phyloP scores from a whole-genome alignment of 768 basidiomycete species.

The Gloeostereum incarnatum region DNA sequence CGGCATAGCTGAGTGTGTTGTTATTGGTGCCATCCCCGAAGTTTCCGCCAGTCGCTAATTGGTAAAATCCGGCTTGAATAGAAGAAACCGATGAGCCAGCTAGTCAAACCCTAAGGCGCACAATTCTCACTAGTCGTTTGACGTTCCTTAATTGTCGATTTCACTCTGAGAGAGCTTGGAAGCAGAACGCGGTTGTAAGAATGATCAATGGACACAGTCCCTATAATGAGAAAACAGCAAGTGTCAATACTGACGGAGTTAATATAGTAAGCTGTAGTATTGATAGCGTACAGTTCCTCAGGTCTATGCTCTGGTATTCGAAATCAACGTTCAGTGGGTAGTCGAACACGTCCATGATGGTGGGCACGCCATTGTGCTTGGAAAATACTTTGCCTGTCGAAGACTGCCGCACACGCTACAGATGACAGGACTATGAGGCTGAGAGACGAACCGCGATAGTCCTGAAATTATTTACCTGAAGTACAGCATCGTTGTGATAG shows the following conservation, averaged over 20 bases:
- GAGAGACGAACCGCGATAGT: not conserved
- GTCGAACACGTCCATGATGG: constrained; percentile 30
- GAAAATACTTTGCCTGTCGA: constrained; percentile 26
- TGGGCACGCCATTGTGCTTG: constrained; percentile 29
- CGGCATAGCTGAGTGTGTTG: constrained; percentile 57
- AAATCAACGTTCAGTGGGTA: constrained; percentile 39
- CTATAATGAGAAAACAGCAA: constrained; percentile 20
- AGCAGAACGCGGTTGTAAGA: constrained; percentile 51
- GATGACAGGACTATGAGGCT: not conserved
- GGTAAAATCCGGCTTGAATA: constrained; percentile 40
- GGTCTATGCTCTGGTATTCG: constrained; percentile 21
- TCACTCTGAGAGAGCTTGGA: constrained; percentile 50
- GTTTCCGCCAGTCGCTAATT: constrained; percentile 32
- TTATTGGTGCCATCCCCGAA: constrained; percentile 61
- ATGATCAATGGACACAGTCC: constrained; percentile 51
- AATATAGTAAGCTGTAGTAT: constrained; percentile 2
- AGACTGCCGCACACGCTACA: constrained; percentile 30
- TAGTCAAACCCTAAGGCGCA: not conserved
- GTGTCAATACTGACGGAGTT: not conserved
- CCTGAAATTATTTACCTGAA: constrained; percentile 23
- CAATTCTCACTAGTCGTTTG: constrained; percentile 45
- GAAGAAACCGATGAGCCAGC: not conserved
- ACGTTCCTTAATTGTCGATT: constrained; percentile 46
- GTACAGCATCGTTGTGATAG: constrained; percentile 37
- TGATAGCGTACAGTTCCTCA: constrained; percentile 25